These are phyloP conservation scores for Capsella rubella DNA, from an alignment of 441 rosid species.

Conservation along the genomic window DNA sequence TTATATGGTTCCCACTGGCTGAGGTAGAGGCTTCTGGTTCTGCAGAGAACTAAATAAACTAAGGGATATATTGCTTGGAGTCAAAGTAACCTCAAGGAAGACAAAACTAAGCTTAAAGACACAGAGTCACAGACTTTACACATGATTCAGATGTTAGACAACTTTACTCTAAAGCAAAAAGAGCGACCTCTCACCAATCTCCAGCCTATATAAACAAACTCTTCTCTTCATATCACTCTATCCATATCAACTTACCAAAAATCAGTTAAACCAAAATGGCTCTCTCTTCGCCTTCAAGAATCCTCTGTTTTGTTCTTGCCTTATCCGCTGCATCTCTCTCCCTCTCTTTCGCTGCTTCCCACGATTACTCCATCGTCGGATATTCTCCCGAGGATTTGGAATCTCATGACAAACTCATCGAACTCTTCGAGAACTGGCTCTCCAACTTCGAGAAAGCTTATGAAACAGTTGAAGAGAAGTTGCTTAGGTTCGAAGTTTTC, in stretches of 20 bases:
- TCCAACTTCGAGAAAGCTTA: constrained; percentile 68
- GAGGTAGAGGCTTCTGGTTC: not conserved
- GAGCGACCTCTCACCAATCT: constrained; percentile 16
- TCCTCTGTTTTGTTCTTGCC: constrained; percentile 46
- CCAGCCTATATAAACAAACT: constrained; percentile 46
- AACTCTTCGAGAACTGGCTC: constrained; percentile 86
- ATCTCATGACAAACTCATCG: constrained; percentile 74
- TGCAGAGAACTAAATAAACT: constrained; percentile 1
- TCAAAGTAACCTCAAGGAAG: constrained; percentile 32
- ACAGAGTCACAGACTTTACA: constrained; percentile 49
- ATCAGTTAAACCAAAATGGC: constrained; percentile 50
- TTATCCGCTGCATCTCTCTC: constrained; percentile 46
- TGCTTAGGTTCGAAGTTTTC: constrained; percentile 78
- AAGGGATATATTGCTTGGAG: constrained; percentile 36
- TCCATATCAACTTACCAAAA: not conserved
- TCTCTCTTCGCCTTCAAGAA: constrained; percentile 37
- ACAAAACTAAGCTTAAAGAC: constrained; percentile 66
- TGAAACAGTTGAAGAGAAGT: constrained; percentile 75
- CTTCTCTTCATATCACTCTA: constrained; percentile 8
- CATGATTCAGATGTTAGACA: constrained; percentile 29
- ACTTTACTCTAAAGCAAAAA: constrained; percentile 61
- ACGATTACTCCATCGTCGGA: constrained; percentile 73
- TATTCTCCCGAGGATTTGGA: constrained; percentile 69
- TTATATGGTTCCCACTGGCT: constrained; percentile 6
- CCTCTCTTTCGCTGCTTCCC: constrained; percentile 45